Evolutionary conservation across 345 rosid genomes (phyloP), one percentile per base, ranked within the genome.

Genomic region (Raphanus raphanistrum): DNA sequence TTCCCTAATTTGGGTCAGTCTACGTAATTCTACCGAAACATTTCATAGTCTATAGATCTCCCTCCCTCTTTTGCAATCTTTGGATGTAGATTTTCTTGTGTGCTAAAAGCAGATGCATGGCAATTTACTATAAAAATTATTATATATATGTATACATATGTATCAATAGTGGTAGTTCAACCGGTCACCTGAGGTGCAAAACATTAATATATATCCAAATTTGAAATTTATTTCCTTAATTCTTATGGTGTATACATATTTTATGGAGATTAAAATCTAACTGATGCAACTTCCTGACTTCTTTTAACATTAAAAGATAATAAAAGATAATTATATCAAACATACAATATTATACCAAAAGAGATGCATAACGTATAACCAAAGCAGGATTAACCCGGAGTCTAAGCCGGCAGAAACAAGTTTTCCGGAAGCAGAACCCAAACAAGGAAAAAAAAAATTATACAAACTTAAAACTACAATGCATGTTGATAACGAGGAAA

Each of bases 21-120:
- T 63, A 52, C 71, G 70, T 70, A 54, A 76, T 70, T 70, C 70
- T 63, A 52, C 75, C 70, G 27, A 76, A 4, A 58, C 29, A 15
- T 11, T 35, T 17, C 26, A 15, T 7, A 35, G 5, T 70, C 38
- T 38, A 52, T 52, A 26, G 29, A 76, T 63, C 57, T 63, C 8
- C 12, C 35, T 63, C 70, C 28, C 21, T 76, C 21, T 68, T 60
- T 60, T 17, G 17, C 52, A 45, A 59, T 32, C 55, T 61, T 76
- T 76, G 38, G 12, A 54, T 74, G 21, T 45, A 21, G 36, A 54
- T 73, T 11, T 26, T 58, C 2, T 5, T 26, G 8, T 17, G 21
- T 27, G 16, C 63, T 11, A 59, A 59, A 27, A 27, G 35, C 8
- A 27, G 63, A 12, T 58, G 63, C 63, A 63, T 61, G 68, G 31